Conservation (phyloP, 192 early-diverging fungal species). For the Dissophora globulifera region DNA sequence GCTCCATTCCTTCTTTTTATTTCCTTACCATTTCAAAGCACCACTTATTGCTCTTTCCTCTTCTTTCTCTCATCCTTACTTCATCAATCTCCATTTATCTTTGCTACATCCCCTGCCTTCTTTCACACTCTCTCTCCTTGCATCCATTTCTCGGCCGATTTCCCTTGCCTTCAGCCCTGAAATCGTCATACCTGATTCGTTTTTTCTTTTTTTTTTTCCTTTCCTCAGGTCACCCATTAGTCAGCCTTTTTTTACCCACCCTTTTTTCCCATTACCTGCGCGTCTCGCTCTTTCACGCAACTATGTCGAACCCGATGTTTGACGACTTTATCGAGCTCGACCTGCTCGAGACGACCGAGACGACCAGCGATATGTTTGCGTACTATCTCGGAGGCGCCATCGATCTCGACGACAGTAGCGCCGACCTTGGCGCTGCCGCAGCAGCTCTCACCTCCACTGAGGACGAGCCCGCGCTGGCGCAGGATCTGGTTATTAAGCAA, state of each 20-base stretch:
- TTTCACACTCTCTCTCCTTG: neutral
- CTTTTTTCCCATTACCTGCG: neutral
- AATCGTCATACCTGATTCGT: neutral
- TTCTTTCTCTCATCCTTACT: neutral
- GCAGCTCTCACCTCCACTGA: constrained; percentile 9
- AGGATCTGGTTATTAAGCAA: constrained; percentile 25
- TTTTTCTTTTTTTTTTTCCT: neutral
- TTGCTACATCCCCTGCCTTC: too few species aligned
- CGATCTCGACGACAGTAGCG: constrained; percentile 17
- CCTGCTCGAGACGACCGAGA: constrained; percentile 36
- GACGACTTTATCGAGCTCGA: constrained; percentile 52
- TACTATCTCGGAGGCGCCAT: constrained; percentile 29
- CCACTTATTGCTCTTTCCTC: neutral
- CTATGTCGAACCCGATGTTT: constrained; percentile 44
- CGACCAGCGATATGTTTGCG: constrained; percentile 38
- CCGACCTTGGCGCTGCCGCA: constrained; percentile 24
- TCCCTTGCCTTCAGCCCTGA: neutral
- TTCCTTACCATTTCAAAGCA: neutral
- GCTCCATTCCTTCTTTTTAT: neutral
- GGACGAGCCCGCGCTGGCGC: neutral
- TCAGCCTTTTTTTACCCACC: neutral
- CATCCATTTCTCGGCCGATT: neutral
- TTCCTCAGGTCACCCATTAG: neutral
- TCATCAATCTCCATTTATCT: neutral
- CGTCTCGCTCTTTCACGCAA: neutral